These are phyloP conservation scores for Kwoniella heveanensis DNA, from an alignment of 768 basidiomycete genomes.

Conservation along the genomic window DNA sequence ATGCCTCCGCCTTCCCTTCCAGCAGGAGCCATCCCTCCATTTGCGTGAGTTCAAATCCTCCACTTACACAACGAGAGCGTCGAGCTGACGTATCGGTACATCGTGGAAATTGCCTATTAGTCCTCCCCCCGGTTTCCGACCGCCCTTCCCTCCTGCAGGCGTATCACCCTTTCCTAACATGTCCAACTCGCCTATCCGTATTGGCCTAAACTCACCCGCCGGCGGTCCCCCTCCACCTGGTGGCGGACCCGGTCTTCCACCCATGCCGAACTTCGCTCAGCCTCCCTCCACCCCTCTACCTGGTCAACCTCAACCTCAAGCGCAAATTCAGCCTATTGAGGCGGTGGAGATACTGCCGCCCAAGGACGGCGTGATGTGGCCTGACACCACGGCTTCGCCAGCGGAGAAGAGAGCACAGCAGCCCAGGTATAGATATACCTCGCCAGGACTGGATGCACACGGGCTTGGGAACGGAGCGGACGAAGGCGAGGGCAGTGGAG, in stretches of 20 bases:
- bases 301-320: neutral
- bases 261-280: constrained; percentile 8
- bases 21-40: constrained; percentile 31
- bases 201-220: constrained; percentile 10
- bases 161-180: constrained; percentile 46
- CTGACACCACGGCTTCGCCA: constrained; percentile 47
- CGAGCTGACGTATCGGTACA: neutral
- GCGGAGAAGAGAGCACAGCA: constrained; percentile 55
- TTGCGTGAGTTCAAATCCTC: constrained; percentile 16
- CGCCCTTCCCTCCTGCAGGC: constrained; percentile 40
- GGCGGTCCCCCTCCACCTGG: constrained; percentile 6
- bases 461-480: constrained; percentile 4
- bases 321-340: neutral
- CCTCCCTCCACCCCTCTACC: constrained; percentile 6
- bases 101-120: constrained; percentile 7
- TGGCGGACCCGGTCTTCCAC: neutral
- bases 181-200: constrained; percentile 16
- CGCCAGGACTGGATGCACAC: constrained; percentile 25
- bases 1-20: constrained; percentile 29
- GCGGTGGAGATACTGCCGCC: constrained; percentile 40
- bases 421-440: constrained; percentile 50
- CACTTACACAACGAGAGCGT: neutral
- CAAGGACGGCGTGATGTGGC: constrained; percentile 56
- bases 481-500: constrained; percentile 18
- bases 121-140: constrained; percentile 52